These are phyloP conservation scores for Diplosphaera chodatii DNA, from an alignment of 139 green algal species.

Conservation along the genomic window DNA sequence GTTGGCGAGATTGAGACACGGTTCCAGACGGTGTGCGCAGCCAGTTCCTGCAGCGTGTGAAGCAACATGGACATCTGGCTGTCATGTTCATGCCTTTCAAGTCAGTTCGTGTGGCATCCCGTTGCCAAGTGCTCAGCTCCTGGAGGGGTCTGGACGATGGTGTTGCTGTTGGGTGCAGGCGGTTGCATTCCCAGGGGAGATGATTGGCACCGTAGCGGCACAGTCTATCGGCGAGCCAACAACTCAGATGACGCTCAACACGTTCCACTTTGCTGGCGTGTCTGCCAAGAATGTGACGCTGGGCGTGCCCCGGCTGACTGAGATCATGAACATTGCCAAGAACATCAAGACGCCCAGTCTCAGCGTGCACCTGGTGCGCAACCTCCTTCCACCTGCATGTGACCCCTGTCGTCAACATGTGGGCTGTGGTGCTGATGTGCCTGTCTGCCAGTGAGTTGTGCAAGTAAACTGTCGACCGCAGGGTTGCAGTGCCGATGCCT, in stretches of 20 bases:
- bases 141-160: too few species aligned
- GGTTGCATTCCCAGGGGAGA: constrained; percentile 72
- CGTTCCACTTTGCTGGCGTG: constrained; percentile 90
- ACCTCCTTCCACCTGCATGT: not conserved
- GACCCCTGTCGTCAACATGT: not conserved
- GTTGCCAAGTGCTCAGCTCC: too few species aligned
- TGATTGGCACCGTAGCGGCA: constrained; percentile 89
- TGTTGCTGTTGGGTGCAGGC: too few species aligned
- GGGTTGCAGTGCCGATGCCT: too few species aligned
- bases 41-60: too few species aligned
- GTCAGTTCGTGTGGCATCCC: too few species aligned
- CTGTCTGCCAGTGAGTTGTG: too few species aligned
- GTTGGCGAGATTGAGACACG: constrained; percentile 82
- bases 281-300: constrained; percentile 98
- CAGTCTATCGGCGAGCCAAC: constrained; percentile 97
- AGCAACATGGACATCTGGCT: too few species aligned
- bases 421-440: not conserved
- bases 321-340: constrained; percentile 99
- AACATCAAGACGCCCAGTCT: constrained; percentile 97
- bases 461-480: too few species aligned
- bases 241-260: constrained; percentile 96
- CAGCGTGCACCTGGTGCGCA: constrained; percentile 71
- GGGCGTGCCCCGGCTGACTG: constrained; percentile 93
- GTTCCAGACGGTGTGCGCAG: constrained; percentile 61
- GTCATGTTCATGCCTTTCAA: too few species aligned